Evolutionary conservation across 257 asterid species (phyloP).

Genomic region (Mentha longifolia): DNA sequence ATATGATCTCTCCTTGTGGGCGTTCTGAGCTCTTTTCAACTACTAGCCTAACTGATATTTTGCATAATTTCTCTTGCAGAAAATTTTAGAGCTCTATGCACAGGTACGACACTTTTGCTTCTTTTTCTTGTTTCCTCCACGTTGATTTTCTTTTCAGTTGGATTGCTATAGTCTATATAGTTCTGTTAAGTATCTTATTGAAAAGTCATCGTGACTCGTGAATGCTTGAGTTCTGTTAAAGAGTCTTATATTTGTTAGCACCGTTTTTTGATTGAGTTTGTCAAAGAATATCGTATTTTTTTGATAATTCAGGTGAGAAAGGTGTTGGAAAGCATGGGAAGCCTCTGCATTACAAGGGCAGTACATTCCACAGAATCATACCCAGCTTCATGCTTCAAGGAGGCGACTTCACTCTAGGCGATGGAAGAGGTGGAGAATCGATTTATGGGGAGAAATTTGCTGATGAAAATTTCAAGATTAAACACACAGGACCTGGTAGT

Average conservation of each 20-base stretch:
- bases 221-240: background rate
- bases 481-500: conserved; percentile 93
- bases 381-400: conserved; percentile 99
- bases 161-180: background rate
- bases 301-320: conserved; percentile 70
- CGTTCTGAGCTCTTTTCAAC: conserved; percentile 12
- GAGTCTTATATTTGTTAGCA: background rate
- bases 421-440: conserved; percentile 98
- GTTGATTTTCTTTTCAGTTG: conserved; percentile 11
- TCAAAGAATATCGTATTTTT: conserved; percentile 7
- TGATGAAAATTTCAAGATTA: conserved; percentile 92
- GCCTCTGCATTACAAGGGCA: conserved; percentile 91
- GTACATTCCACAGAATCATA: conserved; percentile 84
- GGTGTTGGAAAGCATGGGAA: conserved; percentile 83
- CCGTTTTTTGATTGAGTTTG: background rate
- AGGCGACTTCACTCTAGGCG: conserved; percentile 95
- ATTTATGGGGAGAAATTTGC: conserved; percentile 86
- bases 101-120: conserved; percentile 53
- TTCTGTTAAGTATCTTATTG: conserved; percentile 7
- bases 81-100: conserved; percentile 91
- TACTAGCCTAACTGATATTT: conserved; percentile 28
- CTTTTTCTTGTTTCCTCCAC: background rate
- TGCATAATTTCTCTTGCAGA: conserved; percentile 56
- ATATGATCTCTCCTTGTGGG: conserved; percentile 13
- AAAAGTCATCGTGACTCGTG: too few relatives aligned